Base-by-base conservation (phyloP, 306 rosid species). In the Quercus ilex region DNA sequence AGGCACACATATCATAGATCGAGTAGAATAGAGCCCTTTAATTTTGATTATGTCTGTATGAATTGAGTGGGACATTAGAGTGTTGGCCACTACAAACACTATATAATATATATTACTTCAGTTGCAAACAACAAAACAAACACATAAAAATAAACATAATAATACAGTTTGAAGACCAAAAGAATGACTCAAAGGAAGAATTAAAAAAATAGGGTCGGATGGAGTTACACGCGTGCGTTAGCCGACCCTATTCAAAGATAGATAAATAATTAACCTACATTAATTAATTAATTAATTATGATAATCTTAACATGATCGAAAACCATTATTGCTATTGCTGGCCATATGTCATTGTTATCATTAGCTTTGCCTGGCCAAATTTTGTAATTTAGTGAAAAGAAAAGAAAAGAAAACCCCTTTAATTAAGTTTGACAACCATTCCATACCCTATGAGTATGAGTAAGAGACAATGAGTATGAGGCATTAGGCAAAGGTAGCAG, bases 171-270 rank as follows among this genome's bases (percentile, higher is more conserved):
- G 60, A 57, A 11, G 64, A 38, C 56, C 62, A 26, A 71, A 77
- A 56, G 55, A 68, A 35, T 55, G 77, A 56, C 38, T 43, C 25
- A 11, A 64, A 33, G 62, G 79, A 73, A 68, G 68, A 64, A 77
- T 13, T 73, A 53, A 26, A 67, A 43, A 58, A 81, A 53, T 80
- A 79, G 53, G 55, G 78, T 67, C 81, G 73, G 31, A 58, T 77
- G 79, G 60, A 78, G 78, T 38, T 76, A 30, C 89, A 89, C 84
- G 93, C 93, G 89, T 87, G 93, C 93, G 55, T 77, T 77, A 70
- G 77, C 67, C 73, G 80, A 77, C 86, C 75, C 76, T 65, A 55
- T 25, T 33, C 35, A 74, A 82, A 51, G 46, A 41, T 8, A 41
- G 46, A 31, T 30, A 68, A 55, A 4, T 26, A 11, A 71, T 46